Base-by-base conservation (phyloP, 1,139 yeast species). In the Candida sojae region DNA sequence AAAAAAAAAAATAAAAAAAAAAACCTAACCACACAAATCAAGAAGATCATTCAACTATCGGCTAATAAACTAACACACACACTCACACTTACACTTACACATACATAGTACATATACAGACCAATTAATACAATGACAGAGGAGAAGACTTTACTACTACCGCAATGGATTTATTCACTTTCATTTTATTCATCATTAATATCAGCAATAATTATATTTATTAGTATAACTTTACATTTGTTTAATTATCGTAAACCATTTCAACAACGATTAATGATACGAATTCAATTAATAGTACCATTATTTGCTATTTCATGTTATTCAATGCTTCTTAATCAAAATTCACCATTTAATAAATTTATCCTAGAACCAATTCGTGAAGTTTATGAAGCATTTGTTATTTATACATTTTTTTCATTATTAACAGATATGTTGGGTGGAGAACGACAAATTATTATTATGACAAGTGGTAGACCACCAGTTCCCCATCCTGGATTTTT, bases 321-420 rank as follows among this genome's bases (percentile, higher is more conserved):
- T 63, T 58, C 70, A 13, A 70, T 81, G 75, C 63, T 87, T 46
- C 62, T 77, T 42, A 68, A 79, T 53, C 76, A 77, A 46, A 53
- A 65, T 11, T 63, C 75, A 2, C 42, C 57, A 6, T 51, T 68
- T 9, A 65, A 75, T 23, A 76, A 81, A 32, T 68, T 70, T 44
- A 61, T 86, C 25, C 59, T 92, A 9, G 96, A 86, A 54, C 96
- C 97, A 0, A 58, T 88, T 1, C 74, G 96, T 47, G 99, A 93
- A 61, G 83, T 92, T 1, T 93, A 93, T 65, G 99, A 95, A 66
- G 97, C 98, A 0, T 89, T 95, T 67, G 97, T 92, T 40, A 88
- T 93, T 39, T 95, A 93, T 64, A 91, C 97, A 2, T 93, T 93
- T 65, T 92, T 89, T 69, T 80, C 93, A 25, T 73, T 92, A 36